Percentiles rank a stretch among this genome's conserved stretches.
phyloP scores from a whole-genome alignment of 2,329 filamentous ascomycete species.

The Pezicula radicicola region DNA sequence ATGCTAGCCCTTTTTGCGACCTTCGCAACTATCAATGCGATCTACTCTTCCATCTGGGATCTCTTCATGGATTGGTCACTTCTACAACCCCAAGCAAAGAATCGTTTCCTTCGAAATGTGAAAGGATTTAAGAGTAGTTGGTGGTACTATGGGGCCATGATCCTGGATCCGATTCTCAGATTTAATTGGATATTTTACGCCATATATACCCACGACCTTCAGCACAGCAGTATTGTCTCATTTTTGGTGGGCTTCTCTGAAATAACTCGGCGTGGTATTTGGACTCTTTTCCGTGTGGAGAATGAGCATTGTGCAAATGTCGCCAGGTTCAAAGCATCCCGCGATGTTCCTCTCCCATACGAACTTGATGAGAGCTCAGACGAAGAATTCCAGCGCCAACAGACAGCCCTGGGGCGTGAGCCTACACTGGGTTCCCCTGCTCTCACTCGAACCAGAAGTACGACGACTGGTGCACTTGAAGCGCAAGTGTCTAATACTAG shows the following conservation, averaged over 20 bases:
- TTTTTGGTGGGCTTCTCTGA: slow-evolving; percentile 79
- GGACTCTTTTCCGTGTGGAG: slow-evolving; percentile 91
- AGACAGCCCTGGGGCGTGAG: not conserved
- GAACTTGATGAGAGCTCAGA: slow-evolving; percentile 13
- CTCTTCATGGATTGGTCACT: slow-evolving; percentile 94
- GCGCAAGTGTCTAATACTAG: slow-evolving; percentile 8
- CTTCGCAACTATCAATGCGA: slow-evolving; percentile 75
- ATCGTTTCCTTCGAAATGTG: slow-evolving; percentile 70
- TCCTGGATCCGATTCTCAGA: slow-evolving; percentile 77
- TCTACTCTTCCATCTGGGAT: slow-evolving; percentile 91
- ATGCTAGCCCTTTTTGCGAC: slow-evolving; percentile 72
- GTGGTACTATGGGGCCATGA: slow-evolving; percentile 85
- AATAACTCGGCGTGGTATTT: slow-evolving; percentile 80
- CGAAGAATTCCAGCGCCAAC: slow-evolving; percentile 10
- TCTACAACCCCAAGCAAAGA: slow-evolving; percentile 70
- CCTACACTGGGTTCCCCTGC: slow-evolving; percentile 12
- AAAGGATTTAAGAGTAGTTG: slow-evolving; percentile 75
- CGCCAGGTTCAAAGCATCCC: slow-evolving; percentile 80
- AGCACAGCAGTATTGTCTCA: slow-evolving; percentile 79
- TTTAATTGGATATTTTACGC: slow-evolving; percentile 96
- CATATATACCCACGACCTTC: slow-evolving; percentile 59
- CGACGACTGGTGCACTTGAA: slow-evolving; percentile 18
- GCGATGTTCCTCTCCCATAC: slow-evolving; percentile 86
- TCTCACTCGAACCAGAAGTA: slow-evolving; percentile 15
- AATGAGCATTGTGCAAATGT: slow-evolving; percentile 98